These are phyloP conservation scores for Solanum virginianum DNA, from an alignment of 257 asterid species.

Conservation along the genomic window DNA sequence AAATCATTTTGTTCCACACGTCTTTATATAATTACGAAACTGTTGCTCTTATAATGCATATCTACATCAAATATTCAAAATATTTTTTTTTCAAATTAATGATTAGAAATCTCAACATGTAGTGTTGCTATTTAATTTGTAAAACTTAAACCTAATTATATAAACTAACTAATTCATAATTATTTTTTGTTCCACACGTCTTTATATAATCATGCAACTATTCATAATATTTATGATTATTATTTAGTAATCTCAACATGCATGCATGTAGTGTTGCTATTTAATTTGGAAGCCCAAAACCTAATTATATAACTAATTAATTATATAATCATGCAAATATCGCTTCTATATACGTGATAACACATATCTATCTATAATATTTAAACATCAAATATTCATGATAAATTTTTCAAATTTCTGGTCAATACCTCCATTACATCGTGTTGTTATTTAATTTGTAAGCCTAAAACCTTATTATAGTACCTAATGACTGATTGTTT, in stretches of 20 bases:
- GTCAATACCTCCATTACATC: too few species aligned
- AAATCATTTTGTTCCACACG: background rate
- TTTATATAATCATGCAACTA: background rate
- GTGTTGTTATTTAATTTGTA: too few species aligned
- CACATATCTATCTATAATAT: background rate
- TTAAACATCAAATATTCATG: background rate
- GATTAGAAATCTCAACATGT: background rate
- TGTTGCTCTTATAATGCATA: background rate
- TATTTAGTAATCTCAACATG: background rate
- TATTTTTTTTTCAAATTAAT: background rate
- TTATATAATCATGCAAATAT: background rate
- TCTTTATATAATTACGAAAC: background rate
- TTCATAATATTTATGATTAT: too few species aligned
- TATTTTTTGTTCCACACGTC: background rate
- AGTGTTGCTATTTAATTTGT: background rate
- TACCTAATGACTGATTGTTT: background rate
- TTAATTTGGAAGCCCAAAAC: background rate
- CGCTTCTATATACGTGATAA: too few species aligned
- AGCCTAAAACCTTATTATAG: background rate
- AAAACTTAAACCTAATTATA: background rate
- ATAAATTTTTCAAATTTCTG: background rate
- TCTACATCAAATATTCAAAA: background rate
- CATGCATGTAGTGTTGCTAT: background rate
- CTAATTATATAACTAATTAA: background rate
- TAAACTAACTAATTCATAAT: background rate